Base-by-base conservation (phyloP, 2,329 filamentous ascomycete species). In the Pestalotiopsis sp. region DNA sequence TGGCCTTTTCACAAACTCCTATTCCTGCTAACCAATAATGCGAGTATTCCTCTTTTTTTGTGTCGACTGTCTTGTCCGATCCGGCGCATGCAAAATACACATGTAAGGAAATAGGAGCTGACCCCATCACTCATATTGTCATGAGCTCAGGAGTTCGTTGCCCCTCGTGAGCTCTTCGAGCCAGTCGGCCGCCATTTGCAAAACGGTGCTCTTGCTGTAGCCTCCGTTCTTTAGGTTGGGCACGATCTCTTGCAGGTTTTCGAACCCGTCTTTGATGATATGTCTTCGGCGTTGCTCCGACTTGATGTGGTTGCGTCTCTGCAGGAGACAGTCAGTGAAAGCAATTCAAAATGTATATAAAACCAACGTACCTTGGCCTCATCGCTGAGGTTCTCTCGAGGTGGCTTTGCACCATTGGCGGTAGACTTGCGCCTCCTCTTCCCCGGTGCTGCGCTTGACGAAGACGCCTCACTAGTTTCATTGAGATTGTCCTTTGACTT, bases 141-240 rank as follows among this genome's bases (percentile, higher is more conserved):
- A 78, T 68, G 83, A 82, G 14, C 56, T 59, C 66, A 94, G 78
- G 31, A 82, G 77, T 68, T 90, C 83, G 76, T 97, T 97, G 4
- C 90, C 93, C 52, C 85, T 81, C 13, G 94, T 79, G 23, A 97
- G 77, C 17, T 91, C 88, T 71, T 95, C 89, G n/a, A 97, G 81
- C 85, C 92, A 97, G 72, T 93, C 91, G 14, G 90, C 92, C 3
- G 93, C 88, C 80, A 94, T 91, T 20, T 87, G 86, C 52, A 97
- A 84, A 78, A 94, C 91, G 7, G 89, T 91, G 77, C 92, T 95
- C 82, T 97, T 97, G 81, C 93, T 96, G 73, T 94, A 91, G 1
- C 92, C 92, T 9, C 92, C 92, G 31, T 88, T 90, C 67, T 87
- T 87, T 12, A 97, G 84, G 17, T 90, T 91, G 0, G 94, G 94